Evolutionary conservation across 805 yeast species (phyloP), one percentile per base, ranked within the genome.

Genomic region (Myxozyma lipomycoides): DNA sequence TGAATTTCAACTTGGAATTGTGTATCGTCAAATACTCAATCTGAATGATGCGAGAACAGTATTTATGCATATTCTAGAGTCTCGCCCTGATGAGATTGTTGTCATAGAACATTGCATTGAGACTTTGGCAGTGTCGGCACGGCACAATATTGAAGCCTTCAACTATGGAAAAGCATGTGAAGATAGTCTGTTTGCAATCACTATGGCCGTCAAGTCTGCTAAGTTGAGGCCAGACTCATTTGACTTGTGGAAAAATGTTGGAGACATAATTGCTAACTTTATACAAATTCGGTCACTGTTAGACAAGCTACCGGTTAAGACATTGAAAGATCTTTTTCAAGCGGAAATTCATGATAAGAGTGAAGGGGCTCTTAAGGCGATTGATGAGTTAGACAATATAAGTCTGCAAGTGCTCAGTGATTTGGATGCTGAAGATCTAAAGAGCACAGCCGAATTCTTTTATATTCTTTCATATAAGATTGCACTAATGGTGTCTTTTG

Each of bases 141-240:
- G 69, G 6, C 70, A 73, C 45, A 76, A 82, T 46, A 65, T 82
- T 9, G 60, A 59, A 1, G 75, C 78, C 19, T 95, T 95, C 0
- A 84, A 78, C 59, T 77, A 80, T 54, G 84, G 85, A 1, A 77
- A 87, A 55, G 84, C 93, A 0, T 67, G 77, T 5, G 73, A 73
- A 4, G 63, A 70, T 42, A 79, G 80, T 9, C 46, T 65, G 2
- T 67, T 70, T 4, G 78, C 83, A 0, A 66, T 85, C 3, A 73
- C 70, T 1, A 68, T 73, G 17, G 66, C 79, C 3, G 49, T 61
- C 2, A 61, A 58, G 12, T 74, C 81, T 0, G 67, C 75, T 21
- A 53, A 28, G 7, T 21, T 40, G 2, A 32, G 39, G 19, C 26
- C 41, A 9, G 32, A 25, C 30, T 28, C 43, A 3, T 49, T 54